Evolutionary conservation across 2,329 filamentous ascomycete genomes (phyloP), one percentile per base, ranked within the genome.

Genomic region (Herpotrichia juniperi): DNA sequence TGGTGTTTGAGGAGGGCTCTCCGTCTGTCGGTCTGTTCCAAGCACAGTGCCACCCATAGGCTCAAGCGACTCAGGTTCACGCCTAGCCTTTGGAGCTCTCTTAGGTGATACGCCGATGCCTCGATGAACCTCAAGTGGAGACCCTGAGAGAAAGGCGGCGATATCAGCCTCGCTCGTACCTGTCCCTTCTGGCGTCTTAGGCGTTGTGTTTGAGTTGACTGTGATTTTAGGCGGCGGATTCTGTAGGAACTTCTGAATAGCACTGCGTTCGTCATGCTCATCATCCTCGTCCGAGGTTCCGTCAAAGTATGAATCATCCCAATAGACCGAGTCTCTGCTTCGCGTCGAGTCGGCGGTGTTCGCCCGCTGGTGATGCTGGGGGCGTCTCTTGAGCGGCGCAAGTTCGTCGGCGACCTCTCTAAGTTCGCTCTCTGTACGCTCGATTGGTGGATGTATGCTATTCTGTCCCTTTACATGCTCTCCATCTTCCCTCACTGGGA

Each of bases 401-500:
- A 69, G 72, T 58, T 72, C 73, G 60, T 65, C 75, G 44, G 68
- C 74, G 3, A 76, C 78, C 67, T 84, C 80, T 17, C 77, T 64
- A 21, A 74, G 72, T 56, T 83, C 81, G 47, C 78, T 81, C 11
- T 76, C 67, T 1, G 77, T 79, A 4, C 78, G 70, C 28, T 73
- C 67, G 16, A 71, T 62, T 7, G 73, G 71, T 7, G 76, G 69
- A 4, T 65, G 54, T 16, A 61, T 60, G 28, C 69, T 66, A n/a
- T 70, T 73, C 53, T 80, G 74, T 12, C 70, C 66, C 61, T 79
- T 83, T 16, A 81, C 88, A 74, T 93, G 89, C 34, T 82, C 79
- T 8, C 89, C 90, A n/a, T 86, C 80, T 50, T 79, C 76, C 35
- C 81, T 83, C 0, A 87, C 85, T 2, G 77, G 78, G 58, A 82